Percentiles rank a stretch among this genome's conserved stretches.
Evolutionary conservation across 1,284 basidiomycete genomes (phyloP).

Genomic region (Stygiomarasmius scandens): DNA sequence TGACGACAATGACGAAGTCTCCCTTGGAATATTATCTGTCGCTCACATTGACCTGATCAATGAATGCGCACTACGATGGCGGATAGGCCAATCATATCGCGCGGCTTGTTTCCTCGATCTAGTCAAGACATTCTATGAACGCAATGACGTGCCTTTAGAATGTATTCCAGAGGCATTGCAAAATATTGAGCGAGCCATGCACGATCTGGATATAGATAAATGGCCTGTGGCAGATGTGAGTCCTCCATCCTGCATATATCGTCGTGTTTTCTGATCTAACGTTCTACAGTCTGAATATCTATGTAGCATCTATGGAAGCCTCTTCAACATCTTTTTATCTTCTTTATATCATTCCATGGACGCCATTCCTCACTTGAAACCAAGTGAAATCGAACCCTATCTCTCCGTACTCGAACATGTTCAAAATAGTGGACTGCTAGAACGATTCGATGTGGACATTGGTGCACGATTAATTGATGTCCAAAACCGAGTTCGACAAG

Average conservation of each 20-base stretch:
- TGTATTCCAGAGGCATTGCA: slow-evolving; percentile 91
- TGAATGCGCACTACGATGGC: slow-evolving; percentile 89
- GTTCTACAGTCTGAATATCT: slow-evolving; percentile 61
- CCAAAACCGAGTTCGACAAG: slow-evolving; percentile 66
- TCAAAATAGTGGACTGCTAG: slow-evolving; percentile 67
- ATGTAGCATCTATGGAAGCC: slow-evolving; percentile 61
- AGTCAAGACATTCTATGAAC: slow-evolving; percentile 86
- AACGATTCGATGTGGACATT: slow-evolving; percentile 69
- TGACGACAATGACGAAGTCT: slow-evolving; percentile 95
- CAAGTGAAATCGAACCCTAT: slow-evolving; percentile 65
- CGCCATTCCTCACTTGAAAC: slow-evolving; percentile 70
- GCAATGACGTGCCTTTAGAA: slow-evolving; percentile 90
- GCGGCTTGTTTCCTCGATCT: slow-evolving; percentile 84
- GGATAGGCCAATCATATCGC: slow-evolving; percentile 81
- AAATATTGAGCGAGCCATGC: slow-evolving; percentile 69
- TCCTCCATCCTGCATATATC: slow-evolving; percentile 25
- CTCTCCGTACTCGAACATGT: slow-evolving; percentile 74
- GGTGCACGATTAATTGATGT: slow-evolving; percentile 69
- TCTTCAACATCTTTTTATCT: slow-evolving; percentile 90
- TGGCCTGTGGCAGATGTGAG: slow-evolving; percentile 87
- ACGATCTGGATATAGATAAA: slow-evolving; percentile 69
- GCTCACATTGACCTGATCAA: slow-evolving; percentile 83
- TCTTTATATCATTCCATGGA: slow-evolving; percentile 87
- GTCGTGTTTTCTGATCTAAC: slow-evolving; percentile 8
- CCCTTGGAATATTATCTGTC: slow-evolving; percentile 87